phyloP scores from a whole-genome alignment of 805 yeast genomes.

The Ogataea henricii region DNA sequence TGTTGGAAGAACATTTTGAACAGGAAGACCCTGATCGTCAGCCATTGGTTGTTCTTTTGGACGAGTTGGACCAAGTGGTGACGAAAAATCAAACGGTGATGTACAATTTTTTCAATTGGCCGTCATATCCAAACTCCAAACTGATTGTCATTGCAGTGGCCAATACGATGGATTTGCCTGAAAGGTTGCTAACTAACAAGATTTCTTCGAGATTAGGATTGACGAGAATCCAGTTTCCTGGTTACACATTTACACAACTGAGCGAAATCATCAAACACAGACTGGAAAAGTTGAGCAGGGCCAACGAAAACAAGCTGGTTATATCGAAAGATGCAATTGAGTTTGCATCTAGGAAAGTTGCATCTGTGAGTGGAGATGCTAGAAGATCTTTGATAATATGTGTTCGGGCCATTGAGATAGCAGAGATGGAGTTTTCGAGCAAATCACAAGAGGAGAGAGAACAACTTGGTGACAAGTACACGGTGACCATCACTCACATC shows the following conservation, averaged over 20 bases:
- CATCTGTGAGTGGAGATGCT: slow-evolving; percentile 97
- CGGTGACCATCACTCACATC: slow-evolving; percentile 73
- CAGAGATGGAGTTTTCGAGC: slow-evolving; percentile 60
- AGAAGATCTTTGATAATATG: slow-evolving; percentile 88
- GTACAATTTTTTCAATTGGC: slow-evolving; percentile 98
- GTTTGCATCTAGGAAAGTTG: slow-evolving; percentile 91
- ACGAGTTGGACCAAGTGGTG: slow-evolving; percentile 91
- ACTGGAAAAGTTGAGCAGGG: slow-evolving; percentile 49
- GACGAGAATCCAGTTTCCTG: slow-evolving; percentile 82
- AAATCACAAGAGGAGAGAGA: slow-evolving; percentile 31
- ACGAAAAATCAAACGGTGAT: slow-evolving; percentile 80
- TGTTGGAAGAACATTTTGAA: slow-evolving; percentile 71
- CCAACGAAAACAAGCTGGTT: slow-evolving; percentile 45
- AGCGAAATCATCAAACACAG: slow-evolving; percentile 73
- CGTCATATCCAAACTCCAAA: slow-evolving; percentile 76
- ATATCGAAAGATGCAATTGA: slow-evolving; percentile 76
- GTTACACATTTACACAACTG: slow-evolving; percentile 80
- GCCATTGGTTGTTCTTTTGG: slow-evolving; percentile 78
- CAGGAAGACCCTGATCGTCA: slow-evolving; percentile 36
- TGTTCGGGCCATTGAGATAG: slow-evolving; percentile 85
- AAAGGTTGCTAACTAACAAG: slow-evolving; percentile 81
- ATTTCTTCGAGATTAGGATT: slow-evolving; percentile 90
- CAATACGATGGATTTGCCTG: slow-evolving; percentile 97
- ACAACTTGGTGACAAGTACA: slow-evolving; percentile 41
- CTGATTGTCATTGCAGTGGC: slow-evolving; percentile 91